Evolutionary conservation across 306 rosid genomes (phyloP), one percentile per base, ranked within the genome.

Genomic region (Chamaecrista fasciculata): DNA sequence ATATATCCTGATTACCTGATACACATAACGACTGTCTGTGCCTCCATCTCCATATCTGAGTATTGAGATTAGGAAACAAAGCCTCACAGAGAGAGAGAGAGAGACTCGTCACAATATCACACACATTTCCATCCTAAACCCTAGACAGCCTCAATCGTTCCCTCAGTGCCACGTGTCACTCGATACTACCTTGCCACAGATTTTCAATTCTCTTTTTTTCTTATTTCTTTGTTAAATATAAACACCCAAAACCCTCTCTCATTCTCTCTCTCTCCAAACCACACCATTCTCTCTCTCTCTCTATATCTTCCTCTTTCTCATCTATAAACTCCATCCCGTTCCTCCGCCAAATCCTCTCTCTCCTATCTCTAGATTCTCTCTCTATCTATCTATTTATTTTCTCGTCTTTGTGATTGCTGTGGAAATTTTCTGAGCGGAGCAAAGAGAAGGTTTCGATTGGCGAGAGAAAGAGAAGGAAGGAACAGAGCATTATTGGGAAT

Each of bases 161-260:
- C 44, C 51, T 5, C 16, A 0, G 1, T 11, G 76, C 69, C 90
- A 80, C 90, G 90, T 86, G 90, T 86, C 82, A 39, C 7, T 0
- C 42, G 31, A 69, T 49, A 16, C 61, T 3, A 42, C 72, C 67
- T 65, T 42, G 25, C 43, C n/a, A 23, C 9, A 56, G 62, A 37
- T 64, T 81, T 34, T 62, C 23, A 39, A 4, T 39, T 36, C 60
- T 28, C 59, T 19, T 61, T 68, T 50, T 44, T 55, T 55, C 6
- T 28, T 14, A 14, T 15, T 53, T 15, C 4, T 33, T 33, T 33
- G 6, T 33, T 2, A 1, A 2, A 4, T 4, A 4, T 33, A 6
- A 73, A 43, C 16, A 9, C 12, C 24, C 56, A 55, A 12, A 42
- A 19, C 37, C 37, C 37, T 14, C 62, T 37, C 43, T 10, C 43